phyloP scores from a whole-genome alignment of 1,284 basidiomycete genomes.

The Erythrobasidium hasegawianum region DNA sequence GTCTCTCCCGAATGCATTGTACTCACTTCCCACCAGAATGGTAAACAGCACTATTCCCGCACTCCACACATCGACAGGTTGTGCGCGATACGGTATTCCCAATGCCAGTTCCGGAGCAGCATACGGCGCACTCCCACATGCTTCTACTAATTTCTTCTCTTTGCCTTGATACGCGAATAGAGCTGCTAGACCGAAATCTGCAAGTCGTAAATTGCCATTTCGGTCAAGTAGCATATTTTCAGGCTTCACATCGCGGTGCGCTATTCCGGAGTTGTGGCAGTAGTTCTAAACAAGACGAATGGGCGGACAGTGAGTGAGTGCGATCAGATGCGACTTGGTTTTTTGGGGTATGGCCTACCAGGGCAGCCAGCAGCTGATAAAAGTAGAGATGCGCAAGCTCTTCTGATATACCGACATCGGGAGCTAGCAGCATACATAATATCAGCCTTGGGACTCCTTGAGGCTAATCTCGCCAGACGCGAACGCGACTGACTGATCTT shows the following conservation, averaged over 20 bases:
- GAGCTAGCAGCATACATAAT: slow-evolving; percentile 54
- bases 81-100: slow-evolving; percentile 67
- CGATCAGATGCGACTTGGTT: background rate
- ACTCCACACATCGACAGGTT: slow-evolving; percentile 94
- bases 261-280: slow-evolving; percentile 54
- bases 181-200: slow-evolving; percentile 90
- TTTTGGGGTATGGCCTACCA: slow-evolving; percentile 48
- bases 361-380: slow-evolving; percentile 75
- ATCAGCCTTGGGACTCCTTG: too few species aligned
- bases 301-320: background rate
- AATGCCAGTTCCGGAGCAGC: slow-evolving; percentile 48
- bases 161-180: slow-evolving; percentile 87
- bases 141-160: slow-evolving; percentile 69
- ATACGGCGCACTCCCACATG: slow-evolving; percentile 92
- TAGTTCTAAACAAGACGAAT: slow-evolving; percentile 44
- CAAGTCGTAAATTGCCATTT: slow-evolving; percentile 67
- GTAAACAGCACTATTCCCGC: slow-evolving; percentile 93
- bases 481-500: slow-evolving; percentile 74
- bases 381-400: slow-evolving; percentile 91
- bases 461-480: too few species aligned
- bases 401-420: slow-evolving; percentile 80
- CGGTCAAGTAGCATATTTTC: slow-evolving; percentile 51
- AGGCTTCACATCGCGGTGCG: slow-evolving; percentile 53
- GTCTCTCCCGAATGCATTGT: too few species aligned
- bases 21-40: slow-evolving; percentile 83